Conservation (phyloP, 164 flowering plant genomes). For the Euptelea pleiosperma region DNA sequence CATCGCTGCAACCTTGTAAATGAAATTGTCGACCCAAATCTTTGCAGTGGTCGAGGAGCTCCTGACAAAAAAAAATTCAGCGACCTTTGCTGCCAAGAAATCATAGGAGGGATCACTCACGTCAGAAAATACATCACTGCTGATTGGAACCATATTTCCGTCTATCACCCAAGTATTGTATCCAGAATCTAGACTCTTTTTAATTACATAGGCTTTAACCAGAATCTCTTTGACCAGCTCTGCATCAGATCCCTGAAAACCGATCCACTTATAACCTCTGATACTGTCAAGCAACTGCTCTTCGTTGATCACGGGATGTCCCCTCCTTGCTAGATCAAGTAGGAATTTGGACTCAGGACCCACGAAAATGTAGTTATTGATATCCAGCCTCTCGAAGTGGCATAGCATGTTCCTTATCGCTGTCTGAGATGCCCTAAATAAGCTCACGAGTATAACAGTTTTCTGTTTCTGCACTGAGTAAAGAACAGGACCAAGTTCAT, state of each 20-base stretch:
- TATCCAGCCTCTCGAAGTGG: slow-evolving; percentile 72
- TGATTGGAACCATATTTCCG: slow-evolving; percentile 45
- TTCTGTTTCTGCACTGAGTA: slow-evolving; percentile 50
- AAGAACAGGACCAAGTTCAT: slow-evolving; percentile 56
- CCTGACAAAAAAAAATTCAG: slow-evolving; percentile 39
- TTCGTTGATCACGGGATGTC: slow-evolving; percentile 65
- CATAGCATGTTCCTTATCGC: slow-evolving; percentile 62
- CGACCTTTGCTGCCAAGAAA: slow-evolving; percentile 37
- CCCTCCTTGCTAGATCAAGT: slow-evolving; percentile 75
- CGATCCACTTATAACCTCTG: slow-evolving; percentile 19
- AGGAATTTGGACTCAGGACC: slow-evolving; percentile 51
- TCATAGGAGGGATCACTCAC: slow-evolving; percentile 24
- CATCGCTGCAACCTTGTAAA: slow-evolving; percentile 26
- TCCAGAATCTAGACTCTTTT: slow-evolving; percentile 43
- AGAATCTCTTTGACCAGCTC: slow-evolving; percentile 40
- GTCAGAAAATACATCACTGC: slow-evolving; percentile 24
- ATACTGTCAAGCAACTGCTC: slow-evolving; percentile 37
- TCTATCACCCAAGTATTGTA: slow-evolving; percentile 48
- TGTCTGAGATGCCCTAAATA: slow-evolving; percentile 32
- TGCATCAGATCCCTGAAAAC: slow-evolving; percentile 23
- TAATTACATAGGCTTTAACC: slow-evolving; percentile 45
- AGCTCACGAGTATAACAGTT: slow-evolving; percentile 53
- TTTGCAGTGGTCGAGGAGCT: slow-evolving; percentile 40
- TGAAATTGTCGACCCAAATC: slow-evolving; percentile 45
- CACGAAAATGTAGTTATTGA: slow-evolving; percentile 55